Base-by-base conservation (phyloP, 495 filamentous ascomycete species). In the Astrocystis sublimbata region DNA sequence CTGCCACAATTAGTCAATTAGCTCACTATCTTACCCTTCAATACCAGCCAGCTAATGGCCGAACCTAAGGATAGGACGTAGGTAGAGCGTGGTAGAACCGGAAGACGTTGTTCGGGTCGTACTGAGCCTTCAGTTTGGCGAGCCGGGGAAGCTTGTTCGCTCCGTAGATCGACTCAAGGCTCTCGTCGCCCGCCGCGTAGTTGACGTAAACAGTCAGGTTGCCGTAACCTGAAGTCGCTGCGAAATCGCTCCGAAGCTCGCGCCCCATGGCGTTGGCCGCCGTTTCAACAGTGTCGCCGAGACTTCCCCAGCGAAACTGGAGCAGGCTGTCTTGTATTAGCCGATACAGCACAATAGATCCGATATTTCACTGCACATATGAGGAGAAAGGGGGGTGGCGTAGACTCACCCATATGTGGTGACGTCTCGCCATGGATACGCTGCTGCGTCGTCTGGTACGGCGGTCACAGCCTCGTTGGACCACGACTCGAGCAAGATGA, bases 101-200 rank as follows among this genome's bases (percentile, higher is more conserved):
- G 61, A 75, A 75, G 15, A 72, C 9, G 17, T 60, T 49, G 5
- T 61, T 42, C 2, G 73, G 72, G 58, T 76, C 73, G 63, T 65
- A 76, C 15, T 60, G 54, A 57, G 47, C 61, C 60, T 76, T 76
- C 24, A 76, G 50, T 17, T 24, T 28, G n/a, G 35, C 52, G 26
- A 78, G 51, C 0, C 66, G 54, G 0, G 59, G 62, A 30, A 79
- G 51, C 28, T 79, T 75, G 4, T 58, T 36, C 13, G 54, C 52
- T 1, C 69, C 60, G 26, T 72, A 77, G 21, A 41, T 60, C 6
- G 60, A 54, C 42, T 65, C 71, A 1, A 62, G 52, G 2, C 45
- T 61, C 61, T 81, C 77, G 60, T 79, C 73, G 4, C 78, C 74
- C 42, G 73, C 65, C 5, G 71, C 72, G 53, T 74, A 79, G 50